Percentiles rank a stretch among this genome's conserved stretches.
Evolutionary conservation across 148 eudicot species (phyloP).

Genomic region (Camellia sinensis): DNA sequence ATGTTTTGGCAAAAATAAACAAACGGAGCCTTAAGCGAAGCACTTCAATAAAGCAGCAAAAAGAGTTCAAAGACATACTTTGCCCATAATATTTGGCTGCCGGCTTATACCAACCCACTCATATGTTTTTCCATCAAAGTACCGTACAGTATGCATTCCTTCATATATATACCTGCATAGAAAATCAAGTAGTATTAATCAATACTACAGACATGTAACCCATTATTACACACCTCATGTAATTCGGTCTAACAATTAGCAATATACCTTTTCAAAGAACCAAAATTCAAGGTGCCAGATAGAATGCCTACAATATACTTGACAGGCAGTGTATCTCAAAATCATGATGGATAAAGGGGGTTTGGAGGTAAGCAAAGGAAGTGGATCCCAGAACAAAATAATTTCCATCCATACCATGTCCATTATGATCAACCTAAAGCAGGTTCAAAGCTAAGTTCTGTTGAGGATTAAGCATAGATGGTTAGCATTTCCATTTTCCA

Average conservation of each 20-base stretch:
- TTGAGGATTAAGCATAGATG: not conserved
- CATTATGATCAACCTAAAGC: too few relatives aligned
- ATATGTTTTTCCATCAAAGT: slow-evolving; percentile 94
- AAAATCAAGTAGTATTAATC: not conserved
- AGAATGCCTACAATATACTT: not conserved
- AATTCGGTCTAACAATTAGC: not conserved
- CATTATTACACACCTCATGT: not conserved
- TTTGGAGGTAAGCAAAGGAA: too few relatives aligned
- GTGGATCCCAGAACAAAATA: too few relatives aligned
- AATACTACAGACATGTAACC: not conserved
- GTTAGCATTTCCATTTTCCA: not conserved
- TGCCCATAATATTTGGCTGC: slow-evolving; percentile 91
- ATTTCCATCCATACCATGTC: too few relatives aligned
- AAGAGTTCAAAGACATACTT: slow-evolving; percentile 40
- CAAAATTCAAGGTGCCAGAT: not conserved
- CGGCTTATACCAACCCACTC: slow-evolving; percentile 99
- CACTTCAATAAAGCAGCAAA: slow-evolving; percentile 5
- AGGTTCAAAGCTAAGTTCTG: not conserved
- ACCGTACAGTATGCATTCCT: slow-evolving; percentile 96
- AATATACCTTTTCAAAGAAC: not conserved
- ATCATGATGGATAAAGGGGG: too few relatives aligned
- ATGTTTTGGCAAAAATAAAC: too few relatives aligned
- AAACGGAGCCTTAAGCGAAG: not conserved
- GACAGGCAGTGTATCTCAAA: too few relatives aligned
- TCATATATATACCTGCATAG: slow-evolving; percentile 70